Base-by-base conservation (phyloP, 2,329 filamentous ascomycete species). In the Cladosporium austrohemisphaericum region DNA sequence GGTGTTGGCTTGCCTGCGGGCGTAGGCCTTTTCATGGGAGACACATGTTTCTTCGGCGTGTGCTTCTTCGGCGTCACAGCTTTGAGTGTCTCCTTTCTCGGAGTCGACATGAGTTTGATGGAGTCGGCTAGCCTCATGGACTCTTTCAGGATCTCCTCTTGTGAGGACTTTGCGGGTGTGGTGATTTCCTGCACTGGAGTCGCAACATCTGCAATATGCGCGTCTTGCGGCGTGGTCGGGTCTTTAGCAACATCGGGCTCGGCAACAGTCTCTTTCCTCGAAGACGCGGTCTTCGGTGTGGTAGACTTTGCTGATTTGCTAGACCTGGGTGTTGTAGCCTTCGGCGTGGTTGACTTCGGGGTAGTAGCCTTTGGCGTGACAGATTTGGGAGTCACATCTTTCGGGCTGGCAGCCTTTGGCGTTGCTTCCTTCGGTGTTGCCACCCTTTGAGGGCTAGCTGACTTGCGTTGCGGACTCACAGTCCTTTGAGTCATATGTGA, bases 41-140 rank as follows among this genome's bases (percentile, higher is more conserved):
- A 73, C 10, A 61, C 50, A 47, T 71, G 70, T 51, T 69, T 67
- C 20, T 68, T 66, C 9, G 61, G 56, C 5, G 59, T 55, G 26
- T 63, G 60, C 45, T 66, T 67, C 31, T 62, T 68, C 2, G 73
- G 73, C 11, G 73, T 75, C 8, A 65, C 53, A 14, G 66, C 54
- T 48, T 61, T 64, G 26, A 63, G 54, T 4, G 65, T 65, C 51
- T 76, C 72, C 54, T 76, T 76, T 36, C 73, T 63, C 4, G 74
- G 74, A 0, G 74, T 76, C 0, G 71, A 72, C 43, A 76, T 65
- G 13, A 74, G 60, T 51, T 70, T 75, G 57, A 76, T 73, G 29
- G 66, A 73, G 51, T 73, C 71, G 6, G 66, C 62, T 18, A 73
- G 67, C 51, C 32, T 50, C 18, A 19, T 33, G 11, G 31, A 64